These are phyloP conservation scores for Neurospora sp. DNA, from an alignment of 2,329 filamentous ascomycete genomes.

Conservation along the genomic window DNA sequence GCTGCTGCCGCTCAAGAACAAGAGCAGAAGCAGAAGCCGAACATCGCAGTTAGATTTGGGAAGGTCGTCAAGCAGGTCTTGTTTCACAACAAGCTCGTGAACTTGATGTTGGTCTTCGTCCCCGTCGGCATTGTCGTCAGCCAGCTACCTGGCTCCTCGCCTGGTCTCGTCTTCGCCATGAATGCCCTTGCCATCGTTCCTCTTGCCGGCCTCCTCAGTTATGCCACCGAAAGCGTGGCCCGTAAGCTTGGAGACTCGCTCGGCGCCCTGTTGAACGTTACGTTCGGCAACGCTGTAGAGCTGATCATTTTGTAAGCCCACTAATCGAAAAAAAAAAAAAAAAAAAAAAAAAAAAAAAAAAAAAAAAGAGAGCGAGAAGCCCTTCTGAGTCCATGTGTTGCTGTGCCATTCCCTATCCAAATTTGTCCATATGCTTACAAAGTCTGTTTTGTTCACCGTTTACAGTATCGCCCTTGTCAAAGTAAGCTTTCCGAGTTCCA, in stretches of 20 bases:
- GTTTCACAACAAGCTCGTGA: slow-evolving; percentile 62
- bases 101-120: slow-evolving; percentile 67
- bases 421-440: slow-evolving; percentile 21
- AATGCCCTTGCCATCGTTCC: slow-evolving; percentile 70
- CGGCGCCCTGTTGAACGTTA: slow-evolving; percentile 65
- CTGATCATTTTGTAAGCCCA: slow-evolving; percentile 56
- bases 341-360: too few relatives aligned
- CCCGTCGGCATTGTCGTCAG: slow-evolving; percentile 64
- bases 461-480: slow-evolving; percentile 66
- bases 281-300: slow-evolving; percentile 72
- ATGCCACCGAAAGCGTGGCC: slow-evolving; percentile 68
- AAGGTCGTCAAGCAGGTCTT: slow-evolving; percentile 51
- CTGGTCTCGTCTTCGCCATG: slow-evolving; percentile 60
- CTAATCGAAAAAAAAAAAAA: too few relatives aligned
- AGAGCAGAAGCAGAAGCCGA: slow-evolving; percentile 21
- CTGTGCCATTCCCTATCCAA: slow-evolving; percentile 10
- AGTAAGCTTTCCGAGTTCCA: slow-evolving; percentile 25
- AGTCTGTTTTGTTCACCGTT: slow-evolving; percentile 21
- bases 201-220: slow-evolving; percentile 60
- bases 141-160: slow-evolving; percentile 39
- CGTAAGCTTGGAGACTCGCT: slow-evolving; percentile 62
- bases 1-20: slow-evolving; percentile 13
- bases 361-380: slow-evolving; percentile 33
- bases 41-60: slow-evolving; percentile 26
- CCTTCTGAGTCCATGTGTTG: slow-evolving; percentile 27